Percentiles rank a stretch among this genome's conserved stretches.
Evolutionary conservation across 2,329 filamentous ascomycete genomes (phyloP).

Genomic region (Fusarium nisikadoi): DNA sequence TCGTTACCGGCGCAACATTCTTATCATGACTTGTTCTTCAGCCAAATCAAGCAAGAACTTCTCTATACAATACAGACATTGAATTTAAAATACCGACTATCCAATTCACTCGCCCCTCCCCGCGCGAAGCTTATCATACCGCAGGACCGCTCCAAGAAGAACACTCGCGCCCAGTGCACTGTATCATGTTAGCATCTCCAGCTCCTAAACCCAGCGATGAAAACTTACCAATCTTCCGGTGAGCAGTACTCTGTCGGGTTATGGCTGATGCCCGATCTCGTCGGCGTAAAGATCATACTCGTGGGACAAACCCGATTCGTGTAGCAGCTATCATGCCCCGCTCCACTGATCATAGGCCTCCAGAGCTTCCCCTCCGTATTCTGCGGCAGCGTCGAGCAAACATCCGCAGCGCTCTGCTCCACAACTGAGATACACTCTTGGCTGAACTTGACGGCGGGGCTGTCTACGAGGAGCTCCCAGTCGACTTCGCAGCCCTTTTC

Average conservation of each 20-base stretch:
- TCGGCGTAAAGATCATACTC: slow-evolving; percentile 20
- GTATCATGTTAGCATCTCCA: background rate
- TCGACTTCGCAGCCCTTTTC: background rate
- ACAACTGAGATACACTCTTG: background rate
- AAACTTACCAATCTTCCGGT: background rate
- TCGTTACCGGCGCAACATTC: background rate
- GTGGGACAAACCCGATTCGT: slow-evolving; percentile 9
- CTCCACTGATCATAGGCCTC: slow-evolving; percentile 8
- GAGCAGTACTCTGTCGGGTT: slow-evolving; percentile 9
- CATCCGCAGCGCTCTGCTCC: slow-evolving; percentile 3
- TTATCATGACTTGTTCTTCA: background rate
- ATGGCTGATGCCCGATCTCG: slow-evolving; percentile 4
- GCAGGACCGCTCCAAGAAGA: background rate
- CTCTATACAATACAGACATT: no score
- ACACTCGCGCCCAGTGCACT: slow-evolving; percentile 10
- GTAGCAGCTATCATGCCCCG: slow-evolving; percentile 14
- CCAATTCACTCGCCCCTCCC: accelerated
- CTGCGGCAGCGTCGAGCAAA: background rate
- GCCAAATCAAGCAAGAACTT: accelerated
- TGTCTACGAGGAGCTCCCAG: background rate
- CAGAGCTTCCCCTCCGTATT: background rate
- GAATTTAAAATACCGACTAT: accelerated
- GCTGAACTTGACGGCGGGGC: background rate
- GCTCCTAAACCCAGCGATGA: accelerated
- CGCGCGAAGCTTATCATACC: background rate